A percentile compares a stretch with the other conserved stretches of the same genome.
Conservation (phyloP, 257 asterid species). For the Avicennia marina region DNA sequence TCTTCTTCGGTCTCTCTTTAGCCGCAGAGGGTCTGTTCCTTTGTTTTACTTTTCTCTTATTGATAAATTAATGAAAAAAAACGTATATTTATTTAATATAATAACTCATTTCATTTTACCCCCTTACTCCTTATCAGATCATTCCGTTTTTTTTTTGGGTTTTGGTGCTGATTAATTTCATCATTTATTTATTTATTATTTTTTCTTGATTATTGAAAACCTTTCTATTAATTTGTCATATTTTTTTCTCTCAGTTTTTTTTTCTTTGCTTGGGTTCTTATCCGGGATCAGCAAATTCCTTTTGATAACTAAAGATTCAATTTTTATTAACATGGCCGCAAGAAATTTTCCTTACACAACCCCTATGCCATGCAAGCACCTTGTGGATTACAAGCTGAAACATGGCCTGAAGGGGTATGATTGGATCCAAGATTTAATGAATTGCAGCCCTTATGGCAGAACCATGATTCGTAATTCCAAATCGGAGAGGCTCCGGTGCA, state of each 20-base stretch:
- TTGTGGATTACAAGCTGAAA: slow-evolving; percentile 59
- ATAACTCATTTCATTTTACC: not conserved
- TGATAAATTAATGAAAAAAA: not conserved
- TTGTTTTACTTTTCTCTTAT: not conserved
- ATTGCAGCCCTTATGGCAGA: slow-evolving; percentile 49
- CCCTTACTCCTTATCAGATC: slow-evolving; percentile 21
- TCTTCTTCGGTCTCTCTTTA: slow-evolving; percentile 9
- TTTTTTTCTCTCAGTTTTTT: not conserved
- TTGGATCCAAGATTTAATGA: slow-evolving; percentile 45
- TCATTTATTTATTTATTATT: slow-evolving; percentile 12
- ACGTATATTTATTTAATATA: not conserved
- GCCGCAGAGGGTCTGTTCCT: slow-evolving; percentile 13
- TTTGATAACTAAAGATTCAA: slow-evolving; percentile 18
- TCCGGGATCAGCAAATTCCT: not conserved
- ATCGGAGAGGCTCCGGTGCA: slow-evolving; percentile 46
- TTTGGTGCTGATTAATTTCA: slow-evolving; percentile 20
- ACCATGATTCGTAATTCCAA: slow-evolving; percentile 40
- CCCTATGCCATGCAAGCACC: slow-evolving; percentile 64
- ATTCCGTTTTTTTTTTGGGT: slow-evolving; percentile 11
- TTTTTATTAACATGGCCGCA: slow-evolving; percentile 39
- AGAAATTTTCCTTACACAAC: slow-evolving; percentile 34
- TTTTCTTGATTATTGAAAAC: slow-evolving; percentile 16
- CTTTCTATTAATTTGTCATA: not conserved
- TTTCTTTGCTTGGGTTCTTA: not conserved
- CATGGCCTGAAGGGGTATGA: slow-evolving; percentile 43